Base-by-base conservation (phyloP, 257 asterid genomes). In the Ophiorrhiza pumila region DNA sequence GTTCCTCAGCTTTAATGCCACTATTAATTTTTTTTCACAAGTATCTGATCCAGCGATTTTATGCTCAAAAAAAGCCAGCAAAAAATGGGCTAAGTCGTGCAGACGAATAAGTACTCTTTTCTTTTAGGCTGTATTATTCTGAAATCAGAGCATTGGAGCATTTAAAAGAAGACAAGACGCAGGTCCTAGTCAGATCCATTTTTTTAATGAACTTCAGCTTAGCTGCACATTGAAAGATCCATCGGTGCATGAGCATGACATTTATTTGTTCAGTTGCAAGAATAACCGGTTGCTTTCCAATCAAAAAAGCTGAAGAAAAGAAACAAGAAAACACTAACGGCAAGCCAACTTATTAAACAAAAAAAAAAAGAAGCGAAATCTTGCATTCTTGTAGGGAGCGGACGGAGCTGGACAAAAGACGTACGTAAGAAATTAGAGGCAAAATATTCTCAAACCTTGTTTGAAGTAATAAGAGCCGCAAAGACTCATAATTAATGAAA, bases 111-210 rank as follows among this genome's bases (percentile, higher is more conserved):
- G 67, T 68, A 68, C 85, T 80, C 77, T 66, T 66, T 23, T 57
- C 86, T 82, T 84, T 84, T 79, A 27, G 68, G 86, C 81, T 87
- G 89, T 58, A 50, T 35, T 66, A 42, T 80, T 72, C 78, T 45
- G 39, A 59, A 67, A 76, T 76, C 72, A 42, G 56, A 53, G 15
- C 65, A 64, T 74, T 74, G 79, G 83, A 22, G 58, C 69, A 64
- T 70, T 76, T 55, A 50, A 59, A 23, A 47, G 27, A 47, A 34
- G n/a, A 15, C 11, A 76, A 63, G 32, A 66, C 14, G 31, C 25
- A 4, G 18, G 65, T 58, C 37, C 7, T 45, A 31, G 4, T 35
- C 34, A 55, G 60, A 32, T 32, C 65, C 64, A 37, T 32, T 15
- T 56, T n/a, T 23, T 37, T 37, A 37, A 37, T 2, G 42, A 37